Conservation (phyloP, 2,329 filamentous ascomycete species). For the Aspergillus versicolor region DNA sequence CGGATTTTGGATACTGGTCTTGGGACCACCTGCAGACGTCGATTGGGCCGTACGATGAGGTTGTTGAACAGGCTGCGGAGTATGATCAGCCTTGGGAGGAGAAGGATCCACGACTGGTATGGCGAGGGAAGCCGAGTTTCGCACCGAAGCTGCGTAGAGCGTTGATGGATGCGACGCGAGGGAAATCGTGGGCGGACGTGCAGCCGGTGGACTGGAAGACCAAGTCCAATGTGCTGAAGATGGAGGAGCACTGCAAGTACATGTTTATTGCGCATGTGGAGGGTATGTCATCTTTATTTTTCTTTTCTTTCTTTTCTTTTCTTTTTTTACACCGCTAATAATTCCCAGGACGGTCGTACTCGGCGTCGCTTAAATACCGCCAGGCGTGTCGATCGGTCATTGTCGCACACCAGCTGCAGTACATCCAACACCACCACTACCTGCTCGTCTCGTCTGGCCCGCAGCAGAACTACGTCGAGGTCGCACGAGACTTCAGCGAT, state of each 20-base stretch:
- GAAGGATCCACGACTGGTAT: slow-evolving; percentile 47
- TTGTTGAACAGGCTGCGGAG: slow-evolving; percentile 30
- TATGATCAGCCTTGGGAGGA: slow-evolving; percentile 28
- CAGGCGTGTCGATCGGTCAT: slow-evolving; percentile 50
- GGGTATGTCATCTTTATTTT: slow-evolving; percentile 33
- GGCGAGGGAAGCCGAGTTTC: slow-evolving; percentile 49
- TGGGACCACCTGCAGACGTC: slow-evolving; percentile 42
- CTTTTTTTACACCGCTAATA: neutral
- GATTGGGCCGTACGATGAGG: slow-evolving; percentile 38
- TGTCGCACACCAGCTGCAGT: slow-evolving; percentile 47
- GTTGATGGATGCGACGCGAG: slow-evolving; percentile 39
- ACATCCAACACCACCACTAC: slow-evolving; percentile 48
- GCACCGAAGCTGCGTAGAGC: slow-evolving; percentile 41
- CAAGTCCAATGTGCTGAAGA: slow-evolving; percentile 45
- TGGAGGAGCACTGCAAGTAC: slow-evolving; percentile 55
- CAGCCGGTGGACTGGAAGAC: slow-evolving; percentile 41
- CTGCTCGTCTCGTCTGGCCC: slow-evolving; percentile 43
- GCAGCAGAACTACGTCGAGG: slow-evolving; percentile 48
- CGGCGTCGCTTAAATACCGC: slow-evolving; percentile 50
- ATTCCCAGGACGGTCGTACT: slow-evolving; percentile 41
- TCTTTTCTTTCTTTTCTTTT: neutral
- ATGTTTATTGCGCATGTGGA: slow-evolving; percentile 55
- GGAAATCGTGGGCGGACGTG: slow-evolving; percentile 50
- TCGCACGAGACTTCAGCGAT: slow-evolving; percentile 55
- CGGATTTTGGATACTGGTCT: slow-evolving; percentile 54